phyloP scores from a whole-genome alignment of 2,329 filamentous ascomycete genomes.

The Hypoxylon sp. region DNA sequence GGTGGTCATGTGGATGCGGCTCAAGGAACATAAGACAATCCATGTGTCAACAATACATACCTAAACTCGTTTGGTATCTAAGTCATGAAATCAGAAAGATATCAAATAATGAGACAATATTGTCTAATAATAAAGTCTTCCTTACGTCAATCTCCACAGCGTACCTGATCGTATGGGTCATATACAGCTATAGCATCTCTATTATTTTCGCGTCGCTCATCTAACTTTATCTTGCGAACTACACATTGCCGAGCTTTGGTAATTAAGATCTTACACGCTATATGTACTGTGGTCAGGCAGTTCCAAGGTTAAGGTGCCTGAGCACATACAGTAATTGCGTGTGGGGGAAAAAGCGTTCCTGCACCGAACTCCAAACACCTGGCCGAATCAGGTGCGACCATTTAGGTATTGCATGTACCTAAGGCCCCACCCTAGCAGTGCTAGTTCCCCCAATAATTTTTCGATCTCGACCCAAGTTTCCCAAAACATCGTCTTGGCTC shows the following conservation, averaged over 20 bases:
- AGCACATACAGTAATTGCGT: slow-evolving; percentile 10
- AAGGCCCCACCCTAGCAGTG: slow-evolving; percentile 22
- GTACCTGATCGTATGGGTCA: background rate
- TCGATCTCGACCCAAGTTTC: slow-evolving; percentile 12
- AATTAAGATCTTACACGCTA: slow-evolving; percentile 37
- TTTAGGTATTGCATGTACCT: slow-evolving; percentile 27
- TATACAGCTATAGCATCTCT: background rate
- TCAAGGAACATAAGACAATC: slow-evolving; percentile 20
- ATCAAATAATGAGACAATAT: slow-evolving; percentile 1
- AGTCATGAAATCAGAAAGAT: background rate
- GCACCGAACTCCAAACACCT: slow-evolving; percentile 16
- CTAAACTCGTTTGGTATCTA: background rate
- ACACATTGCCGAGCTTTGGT: slow-evolving; percentile 20
- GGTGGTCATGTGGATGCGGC: slow-evolving; percentile 13
- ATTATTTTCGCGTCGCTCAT: background rate
- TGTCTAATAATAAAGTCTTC: background rate
- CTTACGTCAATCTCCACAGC: background rate
- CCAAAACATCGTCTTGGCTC: slow-evolving; percentile 33
- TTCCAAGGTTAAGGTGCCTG: background rate
- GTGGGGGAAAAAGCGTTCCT: slow-evolving; percentile 32
- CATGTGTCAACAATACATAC: slow-evolving; percentile 8
- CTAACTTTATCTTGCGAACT: slow-evolving; percentile 8
- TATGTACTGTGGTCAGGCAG: slow-evolving; percentile 5
- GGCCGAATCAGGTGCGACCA: slow-evolving; percentile 25
- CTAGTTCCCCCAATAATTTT: slow-evolving; percentile 28